These are phyloP conservation scores for Allantophomopsis cytisporea DNA, from an alignment of 2,329 filamentous ascomycete genomes.

Conservation along the genomic window DNA sequence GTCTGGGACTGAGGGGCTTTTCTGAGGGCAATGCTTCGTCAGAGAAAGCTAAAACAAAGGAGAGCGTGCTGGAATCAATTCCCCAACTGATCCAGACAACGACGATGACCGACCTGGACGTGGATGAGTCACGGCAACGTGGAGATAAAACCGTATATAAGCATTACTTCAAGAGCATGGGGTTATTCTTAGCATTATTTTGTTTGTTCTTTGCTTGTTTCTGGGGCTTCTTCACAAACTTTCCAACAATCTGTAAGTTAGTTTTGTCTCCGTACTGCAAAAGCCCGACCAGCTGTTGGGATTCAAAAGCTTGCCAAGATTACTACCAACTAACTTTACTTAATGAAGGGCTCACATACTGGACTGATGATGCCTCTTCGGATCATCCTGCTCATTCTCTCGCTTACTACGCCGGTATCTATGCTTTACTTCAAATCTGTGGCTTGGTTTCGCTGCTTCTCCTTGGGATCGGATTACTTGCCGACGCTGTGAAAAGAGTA, in stretches of 20 bases:
- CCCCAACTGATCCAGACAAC: too few relatives aligned
- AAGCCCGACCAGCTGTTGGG: constrained; percentile 12
- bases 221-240: constrained; percentile 11
- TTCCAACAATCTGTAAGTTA: constrained; percentile 15
- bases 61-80: too few relatives aligned
- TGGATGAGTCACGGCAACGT: constrained; percentile 1
- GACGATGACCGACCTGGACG: too few relatives aligned
- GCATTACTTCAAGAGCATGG: constrained; percentile 9
- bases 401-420: constrained; percentile 9
- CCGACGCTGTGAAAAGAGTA: not conserved
- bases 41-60: too few relatives aligned
- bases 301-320: too few relatives aligned
- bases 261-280: too few relatives aligned
- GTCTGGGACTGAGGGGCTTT: constrained; percentile 1
- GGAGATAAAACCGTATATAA: constrained; percentile 6
- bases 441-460: not conserved
- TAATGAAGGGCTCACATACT: constrained; percentile 17
- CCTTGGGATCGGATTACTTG: not conserved
- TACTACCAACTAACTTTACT: too few relatives aligned
- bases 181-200: constrained; percentile 4
- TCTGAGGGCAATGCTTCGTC: too few relatives aligned
- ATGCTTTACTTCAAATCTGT: constrained; percentile 3
- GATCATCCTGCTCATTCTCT: constrained; percentile 4
- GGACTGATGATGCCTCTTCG: constrained; percentile 14
- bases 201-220: constrained; percentile 8